Conservation (phyloP, 441 rosid species). For the Aquilaria agallochum region DNA sequence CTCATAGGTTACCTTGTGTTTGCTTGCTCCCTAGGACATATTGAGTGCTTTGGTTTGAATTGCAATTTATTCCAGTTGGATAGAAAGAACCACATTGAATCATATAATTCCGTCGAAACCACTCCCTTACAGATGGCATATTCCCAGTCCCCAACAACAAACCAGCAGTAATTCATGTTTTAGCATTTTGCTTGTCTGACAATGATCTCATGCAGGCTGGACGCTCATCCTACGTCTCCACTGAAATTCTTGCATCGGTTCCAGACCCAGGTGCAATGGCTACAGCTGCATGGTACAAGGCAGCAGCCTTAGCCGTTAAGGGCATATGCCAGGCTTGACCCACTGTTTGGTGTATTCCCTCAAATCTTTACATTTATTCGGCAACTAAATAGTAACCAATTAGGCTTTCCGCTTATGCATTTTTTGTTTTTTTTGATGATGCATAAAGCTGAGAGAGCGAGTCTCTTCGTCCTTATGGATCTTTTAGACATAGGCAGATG, state of each 20-base stretch:
- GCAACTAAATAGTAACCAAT: constrained; percentile 13
- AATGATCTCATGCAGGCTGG: constrained; percentile 60
- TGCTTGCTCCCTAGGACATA: no score
- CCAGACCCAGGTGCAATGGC: constrained; percentile 99
- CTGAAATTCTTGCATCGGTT: constrained; percentile 55
- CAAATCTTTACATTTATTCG: no score
- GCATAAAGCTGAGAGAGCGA: constrained; percentile 50
- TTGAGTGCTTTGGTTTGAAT: no score
- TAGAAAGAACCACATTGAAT: no score
- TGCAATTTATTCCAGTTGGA: no score
- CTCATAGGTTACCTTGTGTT: no score
- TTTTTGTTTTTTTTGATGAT: constrained; percentile 10
- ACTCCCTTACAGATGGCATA: no score
- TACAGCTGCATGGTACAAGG: constrained; percentile 86
- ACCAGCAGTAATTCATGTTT: neutral
- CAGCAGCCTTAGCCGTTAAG: constrained; percentile 82
- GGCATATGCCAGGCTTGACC: constrained; percentile 28
- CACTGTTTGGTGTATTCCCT: constrained; percentile 9
- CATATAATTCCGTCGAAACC: no score
- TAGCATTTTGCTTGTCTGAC: constrained; percentile 12
- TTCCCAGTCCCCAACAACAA: no score
- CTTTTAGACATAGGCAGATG: no score
- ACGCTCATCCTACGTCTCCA: constrained; percentile 71
- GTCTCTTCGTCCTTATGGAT: constrained; percentile 7
- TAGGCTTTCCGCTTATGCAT: constrained; percentile 51